Percentiles rank a stretch among this genome's conserved stretches.
phyloP scores from a whole-genome alignment of 257 asterid genomes.

The Dorcoceras hygrometricum region DNA sequence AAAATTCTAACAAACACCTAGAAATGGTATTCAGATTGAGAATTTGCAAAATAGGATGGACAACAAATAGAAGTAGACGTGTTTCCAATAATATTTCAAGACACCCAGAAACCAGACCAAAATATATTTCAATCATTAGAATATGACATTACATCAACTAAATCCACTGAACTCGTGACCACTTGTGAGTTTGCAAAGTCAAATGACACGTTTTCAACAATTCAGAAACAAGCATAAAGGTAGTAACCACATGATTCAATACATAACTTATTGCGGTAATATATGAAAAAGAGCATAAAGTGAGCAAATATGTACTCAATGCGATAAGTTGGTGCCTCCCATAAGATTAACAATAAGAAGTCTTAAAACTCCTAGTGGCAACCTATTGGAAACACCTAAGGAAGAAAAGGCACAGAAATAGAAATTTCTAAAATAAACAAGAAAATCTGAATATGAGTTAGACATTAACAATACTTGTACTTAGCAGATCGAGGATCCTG shows the following conservation, averaged over 20 bases:
- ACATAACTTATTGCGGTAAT: neutral
- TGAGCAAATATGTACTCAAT: neutral
- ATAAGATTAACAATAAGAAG: slow-evolving; percentile 1
- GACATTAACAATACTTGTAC: slow-evolving; percentile 47
- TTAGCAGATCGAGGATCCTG: slow-evolving; percentile 91
- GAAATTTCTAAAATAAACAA: neutral
- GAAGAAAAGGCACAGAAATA: neutral
- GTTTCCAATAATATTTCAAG: neutral
- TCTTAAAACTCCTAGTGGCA: neutral
- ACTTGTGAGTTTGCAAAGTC: neutral
- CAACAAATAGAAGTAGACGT: neutral
- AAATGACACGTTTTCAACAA: neutral
- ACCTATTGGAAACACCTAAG: neutral
- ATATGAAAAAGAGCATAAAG: neutral
- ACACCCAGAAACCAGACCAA: neutral
- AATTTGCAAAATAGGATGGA: neutral
- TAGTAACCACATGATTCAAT: neutral
- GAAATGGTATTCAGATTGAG: neutral
- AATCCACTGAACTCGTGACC: neutral
- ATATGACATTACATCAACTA: neutral
- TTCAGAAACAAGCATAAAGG: neutral
- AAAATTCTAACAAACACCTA: neutral
- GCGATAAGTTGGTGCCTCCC: neutral
- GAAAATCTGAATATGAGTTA: slow-evolving; percentile 3
- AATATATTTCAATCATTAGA: neutral